Percentiles rank a stretch among this genome's conserved stretches.
Conservation (phyloP, 495 filamentous ascomycete species). For the Xylaria bambusicola region DNA sequence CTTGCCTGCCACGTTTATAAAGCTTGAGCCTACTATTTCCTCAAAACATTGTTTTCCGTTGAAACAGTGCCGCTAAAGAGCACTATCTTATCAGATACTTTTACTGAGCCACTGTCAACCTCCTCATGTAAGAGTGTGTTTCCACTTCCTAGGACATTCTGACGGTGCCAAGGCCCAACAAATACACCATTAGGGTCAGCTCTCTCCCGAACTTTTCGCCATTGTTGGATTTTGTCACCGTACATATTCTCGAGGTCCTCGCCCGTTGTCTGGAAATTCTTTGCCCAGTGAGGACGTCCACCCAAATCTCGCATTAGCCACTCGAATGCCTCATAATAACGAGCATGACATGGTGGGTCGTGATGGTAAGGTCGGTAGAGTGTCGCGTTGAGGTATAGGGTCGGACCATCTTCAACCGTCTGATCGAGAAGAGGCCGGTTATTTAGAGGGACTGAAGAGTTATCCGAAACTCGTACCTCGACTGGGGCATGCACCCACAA, state of each 20-base stretch:
- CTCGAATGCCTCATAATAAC: conserved; percentile 94
- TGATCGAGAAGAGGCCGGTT: conserved; percentile 78
- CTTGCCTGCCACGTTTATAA: no score
- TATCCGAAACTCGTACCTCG: conserved; percentile 86
- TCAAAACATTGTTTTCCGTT: background rate
- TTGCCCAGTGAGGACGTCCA: conserved; percentile 95
- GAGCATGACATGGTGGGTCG: conserved; percentile 72
- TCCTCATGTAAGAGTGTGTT: conserved; percentile 42
- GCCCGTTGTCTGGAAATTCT: conserved; percentile 74
- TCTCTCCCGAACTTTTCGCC: conserved; percentile 66
- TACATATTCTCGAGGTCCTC: conserved; percentile 61
- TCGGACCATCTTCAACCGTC: conserved; percentile 62
- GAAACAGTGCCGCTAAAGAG: conserved; percentile 28
- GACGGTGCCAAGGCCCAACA: conserved; percentile 83
- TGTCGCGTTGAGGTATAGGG: conserved; percentile 93
- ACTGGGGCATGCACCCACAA: conserved; percentile 91
- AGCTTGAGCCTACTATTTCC: background rate
- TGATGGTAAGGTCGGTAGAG: conserved; percentile 86
- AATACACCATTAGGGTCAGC: conserved; percentile 93
- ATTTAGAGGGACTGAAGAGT: conserved; percentile 50
- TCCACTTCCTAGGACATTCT: conserved; percentile 59
- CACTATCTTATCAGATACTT: conserved; percentile 30
- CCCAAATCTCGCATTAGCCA: conserved; percentile 91
- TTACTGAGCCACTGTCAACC: conserved; percentile 31
- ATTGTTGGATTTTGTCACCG: conserved; percentile 57